A percentile compares a stretch with the other conserved stretches of the same genome.
These are phyloP conservation scores for Ophiostoma pallidulum DNA, from an alignment of 2,329 filamentous ascomycete species.

Conservation along the genomic window DNA sequence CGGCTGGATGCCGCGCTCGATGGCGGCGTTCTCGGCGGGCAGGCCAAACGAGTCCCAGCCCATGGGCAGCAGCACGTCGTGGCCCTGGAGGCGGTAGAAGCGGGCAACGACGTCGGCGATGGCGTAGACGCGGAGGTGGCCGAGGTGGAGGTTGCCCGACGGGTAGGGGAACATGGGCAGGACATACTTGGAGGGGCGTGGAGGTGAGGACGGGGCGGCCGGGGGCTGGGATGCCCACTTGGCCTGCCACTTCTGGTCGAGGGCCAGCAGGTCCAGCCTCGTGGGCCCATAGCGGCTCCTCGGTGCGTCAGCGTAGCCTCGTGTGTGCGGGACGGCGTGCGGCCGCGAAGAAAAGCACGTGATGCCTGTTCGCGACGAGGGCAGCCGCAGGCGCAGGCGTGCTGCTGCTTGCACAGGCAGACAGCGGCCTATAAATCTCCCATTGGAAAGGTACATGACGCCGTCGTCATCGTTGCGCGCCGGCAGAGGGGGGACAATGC, in stretches of 20 bases:
- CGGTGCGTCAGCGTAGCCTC: slow-evolving; percentile 25
- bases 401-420: slow-evolving; percentile 11
- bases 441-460: slow-evolving; percentile 14
- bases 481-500: not conserved
- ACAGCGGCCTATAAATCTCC: slow-evolving; percentile 22
- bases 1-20: slow-evolving; percentile 70
- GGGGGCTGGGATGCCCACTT: slow-evolving; percentile 30
- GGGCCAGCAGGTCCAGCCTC: slow-evolving; percentile 35
- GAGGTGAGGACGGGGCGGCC: not conserved
- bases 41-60: slow-evolving; percentile 91
- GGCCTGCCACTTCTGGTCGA: slow-evolving; percentile 45
- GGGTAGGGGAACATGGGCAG: slow-evolving; percentile 92
- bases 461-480: not conserved
- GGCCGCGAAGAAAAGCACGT: not conserved
- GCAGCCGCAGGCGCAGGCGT: not conserved
- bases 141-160: slow-evolving; percentile 76
- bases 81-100: slow-evolving; percentile 64
- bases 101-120: slow-evolving; percentile 80
- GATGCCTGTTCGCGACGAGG: not conserved
- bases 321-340: slow-evolving; percentile 1
- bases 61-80: slow-evolving; percentile 75
- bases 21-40: slow-evolving; percentile 84
- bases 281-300: not conserved
- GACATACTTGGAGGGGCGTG: slow-evolving; percentile 49
- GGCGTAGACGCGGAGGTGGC: slow-evolving; percentile 80